phyloP scores from a whole-genome alignment of 2,329 filamentous ascomycete species.

The Fusarium acutatum region DNA sequence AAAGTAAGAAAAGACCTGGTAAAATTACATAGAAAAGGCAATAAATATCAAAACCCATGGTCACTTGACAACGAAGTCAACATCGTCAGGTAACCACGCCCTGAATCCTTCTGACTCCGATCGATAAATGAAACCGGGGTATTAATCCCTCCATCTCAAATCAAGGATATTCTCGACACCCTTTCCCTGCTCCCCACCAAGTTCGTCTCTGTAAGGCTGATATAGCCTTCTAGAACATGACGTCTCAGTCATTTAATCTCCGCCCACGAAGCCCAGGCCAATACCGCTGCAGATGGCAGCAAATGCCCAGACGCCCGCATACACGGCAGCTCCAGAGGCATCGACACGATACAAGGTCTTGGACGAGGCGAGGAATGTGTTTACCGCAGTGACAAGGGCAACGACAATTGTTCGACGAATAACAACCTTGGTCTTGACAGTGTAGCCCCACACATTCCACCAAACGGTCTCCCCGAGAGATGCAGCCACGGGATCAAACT shows the following conservation, averaged over 20 bases:
- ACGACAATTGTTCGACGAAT: constrained; percentile 70
- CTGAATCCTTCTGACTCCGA: constrained; percentile 21
- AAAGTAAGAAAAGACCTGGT: not conserved
- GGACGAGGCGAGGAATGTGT: constrained; percentile 71
- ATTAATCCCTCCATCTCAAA: constrained; percentile 26
- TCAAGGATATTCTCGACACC: constrained; percentile 15
- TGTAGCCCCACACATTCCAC: constrained; percentile 78
- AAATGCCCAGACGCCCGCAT: constrained; percentile 78
- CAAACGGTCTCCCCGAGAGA: constrained; percentile 74
- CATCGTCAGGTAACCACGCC: constrained; percentile 10
- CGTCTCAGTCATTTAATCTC: constrained; percentile 46
- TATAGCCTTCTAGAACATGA: constrained; percentile 1
- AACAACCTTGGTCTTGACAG: constrained; percentile 67
- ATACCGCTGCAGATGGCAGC: constrained; percentile 68
- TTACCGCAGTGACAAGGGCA: constrained; percentile 63
- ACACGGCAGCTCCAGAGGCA: constrained; percentile 72
- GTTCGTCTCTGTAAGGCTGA: constrained; percentile 27
- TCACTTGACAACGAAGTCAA: not conserved
- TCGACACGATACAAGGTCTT: constrained; percentile 77
- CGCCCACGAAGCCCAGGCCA: constrained; percentile 60
- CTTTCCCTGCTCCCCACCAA: not conserved
- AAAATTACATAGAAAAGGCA: constrained; percentile 2
- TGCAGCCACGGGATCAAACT: constrained; percentile 72
- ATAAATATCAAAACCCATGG: not conserved
- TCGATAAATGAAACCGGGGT: constrained; percentile 22